phyloP scores from a whole-genome alignment of 2,329 filamentous ascomycete genomes.

The Aspergillus brasiliensis region DNA sequence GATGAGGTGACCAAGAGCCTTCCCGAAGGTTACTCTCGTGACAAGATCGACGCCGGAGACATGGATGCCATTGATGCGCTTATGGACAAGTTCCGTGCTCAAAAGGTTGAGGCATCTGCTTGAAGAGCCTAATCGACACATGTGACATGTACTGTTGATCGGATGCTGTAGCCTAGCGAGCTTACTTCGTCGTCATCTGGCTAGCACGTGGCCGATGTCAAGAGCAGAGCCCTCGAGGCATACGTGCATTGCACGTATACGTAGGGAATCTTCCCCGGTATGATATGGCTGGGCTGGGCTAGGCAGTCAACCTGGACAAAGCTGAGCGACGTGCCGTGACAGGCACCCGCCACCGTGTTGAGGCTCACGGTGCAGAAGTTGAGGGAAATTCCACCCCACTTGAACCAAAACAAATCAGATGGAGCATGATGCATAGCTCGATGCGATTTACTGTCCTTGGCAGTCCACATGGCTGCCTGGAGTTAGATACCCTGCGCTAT shows the following conservation, averaged over 20 bases:
- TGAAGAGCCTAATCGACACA: constrained; percentile 17
- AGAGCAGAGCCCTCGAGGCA: neutral
- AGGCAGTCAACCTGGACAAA: neutral
- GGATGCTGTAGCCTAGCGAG: neutral
- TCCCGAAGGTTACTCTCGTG: constrained; percentile 60
- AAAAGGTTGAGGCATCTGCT: constrained; percentile 29
- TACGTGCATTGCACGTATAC: neutral
- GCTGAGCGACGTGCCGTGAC: neutral
- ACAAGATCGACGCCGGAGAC: constrained; percentile 74
- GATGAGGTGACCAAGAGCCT: constrained; percentile 68
- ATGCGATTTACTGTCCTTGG: neutral
- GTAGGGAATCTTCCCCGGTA: neutral
- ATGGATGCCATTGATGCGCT: constrained; percentile 84
- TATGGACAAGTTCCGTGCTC: constrained; percentile 66
- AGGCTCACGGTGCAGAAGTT: neutral
- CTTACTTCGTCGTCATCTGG: neutral
- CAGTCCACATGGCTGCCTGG: neutral
- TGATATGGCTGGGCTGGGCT: neutral
- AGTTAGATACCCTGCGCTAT: neutral
- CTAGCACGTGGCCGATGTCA: neutral
- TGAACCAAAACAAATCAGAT: neutral
- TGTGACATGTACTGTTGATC: neutral
- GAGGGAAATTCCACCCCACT: neutral
- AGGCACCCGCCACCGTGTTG: neutral
- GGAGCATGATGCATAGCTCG: neutral